These are phyloP conservation scores for Sphaerobolus stellatus DNA, from an alignment of 1,284 basidiomycete genomes.

Conservation along the genomic window DNA sequence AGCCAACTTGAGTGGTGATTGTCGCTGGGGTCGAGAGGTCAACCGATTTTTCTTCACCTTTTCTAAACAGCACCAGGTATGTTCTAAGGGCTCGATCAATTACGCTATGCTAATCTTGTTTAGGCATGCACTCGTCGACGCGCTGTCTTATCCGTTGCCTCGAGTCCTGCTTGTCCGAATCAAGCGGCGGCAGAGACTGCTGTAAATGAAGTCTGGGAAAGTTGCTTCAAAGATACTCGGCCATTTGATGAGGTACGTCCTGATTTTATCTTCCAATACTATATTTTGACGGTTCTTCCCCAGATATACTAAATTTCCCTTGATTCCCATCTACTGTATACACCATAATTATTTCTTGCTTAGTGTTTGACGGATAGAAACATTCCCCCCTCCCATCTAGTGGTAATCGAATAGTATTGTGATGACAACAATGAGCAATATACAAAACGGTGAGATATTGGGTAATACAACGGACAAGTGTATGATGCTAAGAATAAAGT, in stretches of 20 bases:
- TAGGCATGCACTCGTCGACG: conserved; percentile 88
- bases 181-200: conserved; percentile 77
- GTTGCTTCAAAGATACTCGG: conserved; percentile 92
- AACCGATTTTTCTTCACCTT: conserved; percentile 75
- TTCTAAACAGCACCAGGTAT: conserved; percentile 91
- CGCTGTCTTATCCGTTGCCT: conserved; percentile 78
- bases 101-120: neutral
- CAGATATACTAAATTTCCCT: too few species aligned
- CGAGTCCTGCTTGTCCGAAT: conserved; percentile 81
- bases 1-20: conserved; percentile 91
- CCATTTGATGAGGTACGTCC: conserved; percentile 89
- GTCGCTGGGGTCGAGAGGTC: conserved; percentile 79
- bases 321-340: too few species aligned
- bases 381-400: neutral
- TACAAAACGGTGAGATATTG: too few species aligned
- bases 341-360: too few species aligned
- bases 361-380: too few species aligned
- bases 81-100: conserved; percentile 16
- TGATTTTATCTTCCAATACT: too few species aligned
- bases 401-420: neutral
- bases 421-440: neutral
- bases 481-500: too few species aligned
- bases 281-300: too few species aligned
- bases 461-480: too few species aligned
- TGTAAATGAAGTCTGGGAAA: conserved; percentile 96